Evolutionary conservation across 2,329 filamentous ascomycete genomes (phyloP).

Genomic region (Talaromyces atroroseus): DNA sequence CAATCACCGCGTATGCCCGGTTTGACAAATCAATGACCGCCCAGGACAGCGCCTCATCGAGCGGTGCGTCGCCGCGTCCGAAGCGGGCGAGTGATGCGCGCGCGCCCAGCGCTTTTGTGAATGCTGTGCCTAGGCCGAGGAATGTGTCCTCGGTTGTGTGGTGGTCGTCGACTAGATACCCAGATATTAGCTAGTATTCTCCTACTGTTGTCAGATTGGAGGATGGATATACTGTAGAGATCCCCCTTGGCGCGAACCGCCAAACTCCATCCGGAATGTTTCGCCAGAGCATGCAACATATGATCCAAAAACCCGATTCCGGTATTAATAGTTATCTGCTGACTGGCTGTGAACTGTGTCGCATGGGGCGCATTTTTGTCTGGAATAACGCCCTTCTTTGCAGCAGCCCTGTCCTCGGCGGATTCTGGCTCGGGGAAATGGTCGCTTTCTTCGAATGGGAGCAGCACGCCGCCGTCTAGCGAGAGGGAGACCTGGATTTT

Average conservation of each 20-base stretch:
- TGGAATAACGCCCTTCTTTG: constrained; percentile 40
- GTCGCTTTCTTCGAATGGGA: constrained; percentile 33
- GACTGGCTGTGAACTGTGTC: constrained; percentile 73
- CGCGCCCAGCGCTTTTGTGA: constrained; percentile 71
- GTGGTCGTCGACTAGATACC: constrained; percentile 78
- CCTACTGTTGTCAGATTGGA: background rate
- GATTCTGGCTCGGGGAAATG: constrained; percentile 62
- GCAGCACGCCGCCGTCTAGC: constrained; percentile 74
- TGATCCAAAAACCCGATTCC: constrained; percentile 98
- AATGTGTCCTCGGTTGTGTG: constrained; percentile 96
- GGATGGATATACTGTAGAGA: constrained; percentile 64
- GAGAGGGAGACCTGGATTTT: constrained; percentile 91
- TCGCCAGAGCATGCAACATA: constrained; percentile 95
- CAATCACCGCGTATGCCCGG: constrained; percentile 76
- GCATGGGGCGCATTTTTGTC: constrained; percentile 61
- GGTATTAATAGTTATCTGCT: constrained; percentile 81
- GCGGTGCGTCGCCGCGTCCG: constrained; percentile 83
- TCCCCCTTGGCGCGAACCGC: constrained; percentile 79
- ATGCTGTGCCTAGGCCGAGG: constrained; percentile 81
- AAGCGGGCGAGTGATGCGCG: constrained; percentile 82
- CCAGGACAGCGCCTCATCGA: constrained; percentile 90
- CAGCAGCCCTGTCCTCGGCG: constrained; percentile 43
- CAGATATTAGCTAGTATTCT: background rate
- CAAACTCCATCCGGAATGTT: constrained; percentile 92
- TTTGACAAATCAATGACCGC: constrained; percentile 94